Base-by-base conservation (phyloP, 2,329 filamentous ascomycete genomes). In the Aspergillus awamori region DNA sequence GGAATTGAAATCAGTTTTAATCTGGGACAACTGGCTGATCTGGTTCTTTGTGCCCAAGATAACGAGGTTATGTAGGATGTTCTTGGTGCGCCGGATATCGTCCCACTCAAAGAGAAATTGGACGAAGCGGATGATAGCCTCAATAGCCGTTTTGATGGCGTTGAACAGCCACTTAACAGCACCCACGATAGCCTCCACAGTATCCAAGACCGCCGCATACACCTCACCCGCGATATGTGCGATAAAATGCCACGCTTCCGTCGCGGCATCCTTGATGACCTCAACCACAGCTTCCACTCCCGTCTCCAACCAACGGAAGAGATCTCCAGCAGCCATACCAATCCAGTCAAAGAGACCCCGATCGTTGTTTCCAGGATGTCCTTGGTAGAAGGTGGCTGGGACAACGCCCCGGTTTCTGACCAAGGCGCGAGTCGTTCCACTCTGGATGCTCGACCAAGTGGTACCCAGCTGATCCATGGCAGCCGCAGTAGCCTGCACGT, bases 21-120 rank as follows among this genome's bases (percentile, higher is more conserved):
- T 51, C 0, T 41, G 30, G 26, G 43, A 33, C 8, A 60, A 52
- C 8, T 30, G 7, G 15, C 48, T 17, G 13, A 58, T 41, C 49
- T 54, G 28, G 20, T 60, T 4, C 26, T 52, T 39, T 6, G 60
- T 6, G 1, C n/a, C 63, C n/a, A 60, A 36, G 24, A 55, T 61
- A 8, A 51, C 17, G 7, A 62, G 15, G 22, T 66, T 66, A 11
- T 61, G 33, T 7, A 65, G 33, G 5, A 63, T 63, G 39, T 60
- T 15, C 41, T 67, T 63, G 41, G 56, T 60, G 2, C 65, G 58
- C 4, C 43, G n/a, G 36, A 67, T 65, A 22, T 67, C 63, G 33
- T 60, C 59, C 65, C 65, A 67, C 10, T 63, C 33, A 28, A 67
- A 65, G 0, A 67, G 47, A 10, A 64, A 58, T 38, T 62, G 24